Evolutionary conservation across 2,329 filamentous ascomycete genomes (phyloP).

Genomic region (Nigrospora oryzae): DNA sequence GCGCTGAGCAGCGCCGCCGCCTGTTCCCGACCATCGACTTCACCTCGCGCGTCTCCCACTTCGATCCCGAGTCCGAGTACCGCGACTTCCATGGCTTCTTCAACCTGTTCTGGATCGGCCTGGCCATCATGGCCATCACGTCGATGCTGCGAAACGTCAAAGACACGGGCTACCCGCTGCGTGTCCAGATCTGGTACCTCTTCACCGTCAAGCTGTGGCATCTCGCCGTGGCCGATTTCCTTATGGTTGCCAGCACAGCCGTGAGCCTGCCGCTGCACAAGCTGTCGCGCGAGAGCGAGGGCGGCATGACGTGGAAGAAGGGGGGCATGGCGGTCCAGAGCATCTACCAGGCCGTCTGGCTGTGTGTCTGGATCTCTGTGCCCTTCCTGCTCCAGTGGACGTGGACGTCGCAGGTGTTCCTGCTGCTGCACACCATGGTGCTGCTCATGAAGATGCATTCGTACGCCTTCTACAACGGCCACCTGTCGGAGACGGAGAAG

Average conservation of each 20-base stretch:
- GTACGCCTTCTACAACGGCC: slow-evolving; percentile 96
- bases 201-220: slow-evolving; percentile 88
- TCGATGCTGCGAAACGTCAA: slow-evolving; percentile 89
- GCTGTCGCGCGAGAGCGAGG: slow-evolving; percentile 45
- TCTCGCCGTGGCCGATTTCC: slow-evolving; percentile 70
- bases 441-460: slow-evolving; percentile 99
- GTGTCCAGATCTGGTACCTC: slow-evolving; percentile 78
- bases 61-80: slow-evolving; percentile 87
- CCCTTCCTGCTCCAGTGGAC: slow-evolving; percentile 86
- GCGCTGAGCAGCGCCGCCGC: slow-evolving; percentile 71
- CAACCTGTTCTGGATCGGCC: slow-evolving; percentile 93
- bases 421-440: slow-evolving; percentile 82
- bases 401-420: slow-evolving; percentile 95
- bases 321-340: slow-evolving; percentile 80
- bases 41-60: slow-evolving; percentile 83
- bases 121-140: slow-evolving; percentile 94
- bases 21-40: slow-evolving; percentile 93
- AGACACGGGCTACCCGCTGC: slow-evolving; percentile 81
- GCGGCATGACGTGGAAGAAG: slow-evolving; percentile 61
- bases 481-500: slow-evolving; percentile 79
- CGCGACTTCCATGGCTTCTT: slow-evolving; percentile 96
- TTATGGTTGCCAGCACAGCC: slow-evolving; percentile 74
- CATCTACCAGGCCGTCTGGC: slow-evolving; percentile 70
- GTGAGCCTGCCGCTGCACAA: slow-evolving; percentile 67
- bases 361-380: slow-evolving; percentile 72